Evolutionary conservation across 2,329 filamentous ascomycete genomes (phyloP), one percentile per base, ranked within the genome.

Genomic region (Ophiostoma piceae): DNA sequence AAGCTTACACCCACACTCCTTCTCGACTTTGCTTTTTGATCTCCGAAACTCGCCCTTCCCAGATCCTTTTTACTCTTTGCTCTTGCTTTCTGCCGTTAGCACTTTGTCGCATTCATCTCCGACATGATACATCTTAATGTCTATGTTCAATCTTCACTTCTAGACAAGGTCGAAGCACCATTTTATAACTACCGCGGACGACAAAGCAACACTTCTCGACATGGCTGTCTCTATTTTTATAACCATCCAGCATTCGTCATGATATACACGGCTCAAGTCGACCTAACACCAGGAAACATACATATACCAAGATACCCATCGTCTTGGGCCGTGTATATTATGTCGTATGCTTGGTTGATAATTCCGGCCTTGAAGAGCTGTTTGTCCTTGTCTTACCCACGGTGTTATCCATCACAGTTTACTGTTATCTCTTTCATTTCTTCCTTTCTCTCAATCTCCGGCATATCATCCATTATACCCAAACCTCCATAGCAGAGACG

Each of bases 121-220:
- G 67, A 51, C 62, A 66, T 66, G 67, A 65, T 66, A 62, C 66
- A 71, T 47, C 68, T 62, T 70, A 70, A 69, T 71, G 67, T 67
- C 68, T 68, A 65, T 39, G 32, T 37, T 64, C 60, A 37, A 64
- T 47, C 60, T 41, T 68, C 41, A 22, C 35, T 57, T 57, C 32
- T 39, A n/a, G 41, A 67, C 29, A 29, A 35, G 57, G 22, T 32
- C 57, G 26, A 62, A 62, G 57, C 57, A 62, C 11, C 14, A 26
- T 32, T 32, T 32, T 22, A 19, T 12, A 14, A 32, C 32, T 5
- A 32, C 32, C 60, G 37, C 32, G 35, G 35, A 39, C 43, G 6
- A 6, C 14, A 47, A 47, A 47, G 43, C 43, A 47, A 47, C 43
- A 47, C 8, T 5, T 4, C 43, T 4, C 60, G 37, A 19, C 26